phyloP scores from a whole-genome alignment of 1,284 basidiomycete species.

The Coniferiporia sulphurascens region DNA sequence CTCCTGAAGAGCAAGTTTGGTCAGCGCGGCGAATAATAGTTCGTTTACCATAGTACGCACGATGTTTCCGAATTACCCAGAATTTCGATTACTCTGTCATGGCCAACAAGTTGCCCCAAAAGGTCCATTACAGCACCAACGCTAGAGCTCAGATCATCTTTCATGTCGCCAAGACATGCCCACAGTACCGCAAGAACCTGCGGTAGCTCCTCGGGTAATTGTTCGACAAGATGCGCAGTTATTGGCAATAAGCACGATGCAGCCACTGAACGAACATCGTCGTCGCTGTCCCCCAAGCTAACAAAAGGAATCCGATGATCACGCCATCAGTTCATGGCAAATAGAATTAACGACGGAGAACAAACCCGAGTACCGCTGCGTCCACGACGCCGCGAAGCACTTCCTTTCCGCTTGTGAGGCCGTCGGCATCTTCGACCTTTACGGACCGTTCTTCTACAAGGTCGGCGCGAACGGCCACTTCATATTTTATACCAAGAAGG shows the following conservation, averaged over 20 bases:
- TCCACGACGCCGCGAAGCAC: slow-evolving; percentile 78
- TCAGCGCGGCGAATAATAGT: slow-evolving; percentile 1
- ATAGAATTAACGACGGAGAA: background rate
- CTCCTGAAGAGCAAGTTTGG: slow-evolving; percentile 39
- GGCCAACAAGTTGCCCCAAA: slow-evolving; percentile 78
- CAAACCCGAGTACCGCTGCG: slow-evolving; percentile 80
- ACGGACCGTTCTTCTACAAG: slow-evolving; percentile 50
- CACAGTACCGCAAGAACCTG: slow-evolving; percentile 83
- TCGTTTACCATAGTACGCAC: slow-evolving; percentile 40
- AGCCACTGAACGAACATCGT: slow-evolving; percentile 95
- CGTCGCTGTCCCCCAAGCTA: slow-evolving; percentile 88
- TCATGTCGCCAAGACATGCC: slow-evolving; percentile 89
- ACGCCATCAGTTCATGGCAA: slow-evolving; percentile 14
- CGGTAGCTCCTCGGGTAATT: slow-evolving; percentile 70
- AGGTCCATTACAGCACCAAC: slow-evolving; percentile 98
- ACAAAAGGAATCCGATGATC: slow-evolving; percentile 10
- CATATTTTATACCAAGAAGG: slow-evolving; percentile 93
- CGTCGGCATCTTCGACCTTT: slow-evolving; percentile 24
- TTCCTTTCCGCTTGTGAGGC: slow-evolving; percentile 35
- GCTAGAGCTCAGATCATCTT: slow-evolving; percentile 95
- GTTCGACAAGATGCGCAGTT: slow-evolving; percentile 72
- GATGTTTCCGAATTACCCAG: slow-evolving; percentile 62
- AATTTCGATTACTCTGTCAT: slow-evolving; percentile 74
- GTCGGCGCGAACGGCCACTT: slow-evolving; percentile 89
- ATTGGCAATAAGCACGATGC: slow-evolving; percentile 90